Conservation (phyloP, 2,329 filamentous ascomycete genomes). For the Neoscytalidium dimidiatum region DNA sequence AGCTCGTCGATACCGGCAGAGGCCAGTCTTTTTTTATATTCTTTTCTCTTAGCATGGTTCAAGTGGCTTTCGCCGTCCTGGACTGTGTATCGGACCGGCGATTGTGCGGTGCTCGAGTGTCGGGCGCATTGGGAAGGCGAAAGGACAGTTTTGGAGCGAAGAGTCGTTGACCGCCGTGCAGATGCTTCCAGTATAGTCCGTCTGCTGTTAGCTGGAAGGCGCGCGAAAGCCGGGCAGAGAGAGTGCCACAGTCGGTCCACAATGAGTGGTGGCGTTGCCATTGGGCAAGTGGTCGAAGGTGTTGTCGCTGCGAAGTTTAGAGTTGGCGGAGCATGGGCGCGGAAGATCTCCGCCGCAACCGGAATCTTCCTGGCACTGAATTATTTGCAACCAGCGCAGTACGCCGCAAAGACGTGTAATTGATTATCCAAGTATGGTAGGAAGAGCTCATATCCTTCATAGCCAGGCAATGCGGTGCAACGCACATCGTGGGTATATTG, state of each 20-base stretch:
- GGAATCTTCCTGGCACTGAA: background rate
- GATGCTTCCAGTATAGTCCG: background rate
- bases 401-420: background rate
- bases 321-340: conserved; percentile 1
- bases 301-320: conserved; percentile 1
- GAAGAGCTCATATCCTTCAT: background rate
- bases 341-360: conserved; percentile 9
- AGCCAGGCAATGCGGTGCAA: background rate
- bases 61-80: background rate
- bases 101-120: background rate
- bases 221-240: background rate
- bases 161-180: background rate
- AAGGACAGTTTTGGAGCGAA: background rate
- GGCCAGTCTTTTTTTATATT: background rate
- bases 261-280: background rate
- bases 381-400: background rate
- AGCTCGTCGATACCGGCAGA: background rate
- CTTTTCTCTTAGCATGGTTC: background rate
- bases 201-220: background rate
- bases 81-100: background rate
- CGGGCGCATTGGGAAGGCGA: background rate
- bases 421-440: background rate
- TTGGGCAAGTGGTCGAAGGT: background rate
- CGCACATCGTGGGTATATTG: background rate
- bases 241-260: conserved; percentile 9